Base-by-base conservation (phyloP, 2,329 filamentous ascomycete genomes). In the Sporothrix pseudoabietina region DNA sequence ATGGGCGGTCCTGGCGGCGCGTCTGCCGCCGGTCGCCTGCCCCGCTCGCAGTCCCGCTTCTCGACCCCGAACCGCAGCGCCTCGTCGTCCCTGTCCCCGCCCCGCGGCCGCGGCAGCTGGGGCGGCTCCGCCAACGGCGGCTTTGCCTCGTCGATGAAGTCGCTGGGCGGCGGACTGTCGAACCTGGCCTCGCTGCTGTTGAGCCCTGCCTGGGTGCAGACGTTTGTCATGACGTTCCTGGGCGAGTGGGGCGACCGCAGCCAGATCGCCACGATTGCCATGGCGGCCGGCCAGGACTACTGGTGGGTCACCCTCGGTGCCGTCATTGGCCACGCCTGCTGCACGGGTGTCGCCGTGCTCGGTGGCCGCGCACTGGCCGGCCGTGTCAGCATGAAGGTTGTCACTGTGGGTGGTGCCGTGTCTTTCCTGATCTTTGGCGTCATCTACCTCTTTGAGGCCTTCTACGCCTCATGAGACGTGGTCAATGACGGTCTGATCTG, bases 171-270 rank as follows among this genome's bases (percentile, higher is more conserved):
- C 26, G 94, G 96, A 0, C 84, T 98, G 32, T 90, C 90, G 81
- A 99, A 99, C 78, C 88, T 99, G 4, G 89, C 94, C 75, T 94
- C 93, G 12, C 86, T 99, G 7, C 87, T 99, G 4, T 87, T 99
- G 54, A 97, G 93, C 82, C 96, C 96, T 1, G 96, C 94, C 0
- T 99, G 96, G 96, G 96, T 99, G 16, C 95, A 98, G 83, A 99
- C 96, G 0, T 99, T 99, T 80, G 89, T 97, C 78, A 99, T 99
- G 96, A 99, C 96, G 1, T 99, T 99, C 83, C 84, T 99, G 41
- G 96, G 96, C 55, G 96, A 99, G 82, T 99, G 96, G 96, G 96
- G 96, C 73, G 96, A 99, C 79, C 90, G 96, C 77, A 97, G 93
- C 80, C 96, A 99, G 84, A 98, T 99, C 79, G 96, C 96, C 30